Evolutionary conservation across 139 green algal species (phyloP), one percentile per base, ranked within the genome.

Genomic region (Astrephomene gubernaculifera): DNA sequence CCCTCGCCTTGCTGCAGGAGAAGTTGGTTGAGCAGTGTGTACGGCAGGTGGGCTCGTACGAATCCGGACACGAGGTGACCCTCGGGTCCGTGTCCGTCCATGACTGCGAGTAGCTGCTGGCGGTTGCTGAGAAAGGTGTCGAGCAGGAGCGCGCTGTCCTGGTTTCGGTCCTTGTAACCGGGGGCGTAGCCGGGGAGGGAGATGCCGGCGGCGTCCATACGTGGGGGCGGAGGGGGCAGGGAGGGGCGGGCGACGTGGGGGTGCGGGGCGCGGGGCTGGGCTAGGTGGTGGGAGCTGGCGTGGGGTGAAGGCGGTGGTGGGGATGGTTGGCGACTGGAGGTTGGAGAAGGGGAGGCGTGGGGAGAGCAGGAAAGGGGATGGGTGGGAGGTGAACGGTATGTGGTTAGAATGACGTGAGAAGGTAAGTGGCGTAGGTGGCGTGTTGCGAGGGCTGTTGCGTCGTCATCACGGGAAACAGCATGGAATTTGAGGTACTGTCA

Each of bases 81-180:
- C 38, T 89, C 75, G 41, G 73, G 49, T 12, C 85, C 85, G 72
- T 89, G 85, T 1, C 85, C 85, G 71, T 89, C 85, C 8, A 72
- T 65, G 44, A 83, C 60, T 2, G 39, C 61, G 17, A 85, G 38
- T 54, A 85, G 52, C n/a, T 85, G 83, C 44, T 88, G 65, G 1
- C 44, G 64, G 52, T 72, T 75, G 72, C 41, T 74, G 38, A 84
- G 63, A 31, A 84, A 84, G 27, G 79, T 33, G 65, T 78, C 64
- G 65, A 86, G 45, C n/a, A 76, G 65, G 35, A 86, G 43, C 3
- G 81, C 81, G 52, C 54, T 25, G 82, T 91, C 87, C 78, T 91
- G 87, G 79, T 91, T 91, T 39, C 67, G 45, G 44, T 87, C 71
- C 87, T 91, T 91, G 76, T 91, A 91, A 14, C 87, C 87, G 29